Conservation (phyloP, 169 alveolate species). For the Theileria luwenshuni region DNA sequence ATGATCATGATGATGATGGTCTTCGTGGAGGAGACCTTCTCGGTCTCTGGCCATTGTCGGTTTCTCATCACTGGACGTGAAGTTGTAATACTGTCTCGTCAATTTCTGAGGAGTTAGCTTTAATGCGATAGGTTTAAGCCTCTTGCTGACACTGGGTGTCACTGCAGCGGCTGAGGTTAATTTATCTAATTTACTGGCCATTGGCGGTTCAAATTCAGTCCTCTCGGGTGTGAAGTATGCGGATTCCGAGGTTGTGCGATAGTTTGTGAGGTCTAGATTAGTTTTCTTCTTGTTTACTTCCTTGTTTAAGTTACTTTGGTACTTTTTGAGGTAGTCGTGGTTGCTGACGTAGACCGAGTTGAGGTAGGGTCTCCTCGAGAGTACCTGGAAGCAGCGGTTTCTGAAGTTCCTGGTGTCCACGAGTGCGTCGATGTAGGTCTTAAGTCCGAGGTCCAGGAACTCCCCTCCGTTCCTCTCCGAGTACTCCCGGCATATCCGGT, state of each 20-base stretch:
- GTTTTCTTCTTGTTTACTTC: background rate
- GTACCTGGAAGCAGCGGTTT: slow-evolving; percentile 52
- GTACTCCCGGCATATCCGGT: slow-evolving; percentile 35
- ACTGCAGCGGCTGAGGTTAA: background rate
- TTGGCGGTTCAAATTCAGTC: background rate
- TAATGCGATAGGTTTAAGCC: no score
- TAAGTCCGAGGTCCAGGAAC: slow-evolving; percentile 57
- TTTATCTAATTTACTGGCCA: background rate
- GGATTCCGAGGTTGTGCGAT: background rate
- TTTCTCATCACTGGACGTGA: background rate
- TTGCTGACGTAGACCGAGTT: background rate
- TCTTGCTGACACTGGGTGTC: background rate
- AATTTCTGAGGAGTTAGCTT: slow-evolving; percentile 18
- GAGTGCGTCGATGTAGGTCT: slow-evolving; percentile 55
- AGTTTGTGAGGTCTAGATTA: no score
- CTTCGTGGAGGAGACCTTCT: background rate
- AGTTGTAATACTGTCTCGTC: no score
- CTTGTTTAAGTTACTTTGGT: background rate
- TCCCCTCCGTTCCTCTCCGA: slow-evolving; percentile 55
- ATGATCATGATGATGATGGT: no score
- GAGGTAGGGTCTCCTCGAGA: slow-evolving; percentile 26
- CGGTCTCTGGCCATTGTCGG: background rate
- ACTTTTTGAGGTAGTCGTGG: background rate
- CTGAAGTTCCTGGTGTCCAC: slow-evolving; percentile 61
- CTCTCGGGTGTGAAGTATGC: background rate